phyloP scores from a whole-genome alignment of 148 eudicot species.

The Silene conica region DNA sequence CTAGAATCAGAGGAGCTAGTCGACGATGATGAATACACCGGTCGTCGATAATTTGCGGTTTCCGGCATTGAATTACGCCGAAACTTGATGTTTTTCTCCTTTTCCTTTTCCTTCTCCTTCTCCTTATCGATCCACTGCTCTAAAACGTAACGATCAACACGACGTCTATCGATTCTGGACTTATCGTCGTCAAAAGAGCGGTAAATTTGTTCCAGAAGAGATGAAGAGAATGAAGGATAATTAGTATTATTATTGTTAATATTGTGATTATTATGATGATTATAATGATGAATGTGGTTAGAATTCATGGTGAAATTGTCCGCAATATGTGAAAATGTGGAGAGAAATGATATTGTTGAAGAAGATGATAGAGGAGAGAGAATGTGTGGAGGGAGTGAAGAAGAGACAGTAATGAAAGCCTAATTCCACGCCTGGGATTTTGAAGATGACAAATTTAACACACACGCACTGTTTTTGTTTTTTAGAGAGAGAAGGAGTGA shows the following conservation, averaged over 20 bases:
- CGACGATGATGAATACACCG: conserved; percentile 22
- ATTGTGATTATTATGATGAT: not conserved
- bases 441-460: conserved; percentile 11
- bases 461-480: not conserved
- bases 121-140: conserved; percentile 59
- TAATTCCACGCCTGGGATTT: conserved; percentile 34
- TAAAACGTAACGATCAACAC: conserved; percentile 29
- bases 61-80: conserved; percentile 17
- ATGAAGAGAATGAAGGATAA: conserved; percentile 67
- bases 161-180: not conserved
- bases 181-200: conserved; percentile 61
- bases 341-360: too few relatives aligned
- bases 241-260: conserved; percentile 3
- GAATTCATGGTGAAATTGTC: not conserved
- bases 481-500: not conserved
- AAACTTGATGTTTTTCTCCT: not conserved
- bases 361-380: not conserved
- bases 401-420: conserved; percentile 39
- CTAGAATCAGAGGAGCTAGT: conserved; percentile 34
- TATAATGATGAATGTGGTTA: not conserved
- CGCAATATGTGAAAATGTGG: too few relatives aligned
- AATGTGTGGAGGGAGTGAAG: not conserved
- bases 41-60: not conserved
- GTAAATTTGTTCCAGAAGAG: conserved; percentile 79
- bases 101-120: conserved; percentile 17